Evolutionary conservation across 495 filamentous ascomycete species (phyloP).

Genomic region (Penicillium nucicola): DNA sequence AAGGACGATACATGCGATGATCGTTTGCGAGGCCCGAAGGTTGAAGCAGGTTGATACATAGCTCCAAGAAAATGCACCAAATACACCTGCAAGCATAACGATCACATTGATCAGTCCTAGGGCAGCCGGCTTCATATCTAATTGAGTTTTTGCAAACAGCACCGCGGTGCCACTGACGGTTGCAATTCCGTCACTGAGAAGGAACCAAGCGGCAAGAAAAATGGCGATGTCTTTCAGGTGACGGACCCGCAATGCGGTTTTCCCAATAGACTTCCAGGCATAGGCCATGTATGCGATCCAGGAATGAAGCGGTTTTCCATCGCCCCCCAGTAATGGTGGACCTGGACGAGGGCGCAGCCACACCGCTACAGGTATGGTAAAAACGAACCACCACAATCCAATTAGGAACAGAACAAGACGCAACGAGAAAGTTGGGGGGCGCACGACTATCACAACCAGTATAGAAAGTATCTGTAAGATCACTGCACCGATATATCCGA

Average conservation of each 20-base stretch:
- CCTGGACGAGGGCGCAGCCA: constrained; percentile 92
- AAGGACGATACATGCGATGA: constrained; percentile 81
- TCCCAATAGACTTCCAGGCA: constrained; percentile 81
- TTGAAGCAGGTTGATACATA: constrained; percentile 62
- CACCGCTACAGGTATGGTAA: constrained; percentile 83
- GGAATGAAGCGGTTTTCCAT: constrained; percentile 39
- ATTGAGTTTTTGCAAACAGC: constrained; percentile 89
- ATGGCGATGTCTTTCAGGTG: constrained; percentile 80
- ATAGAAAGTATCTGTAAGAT: constrained; percentile 77
- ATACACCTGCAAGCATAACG: constrained; percentile 73
- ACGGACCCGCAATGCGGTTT: constrained; percentile 73
- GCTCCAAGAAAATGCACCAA: constrained; percentile 89
- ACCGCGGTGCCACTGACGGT: constrained; percentile 94
- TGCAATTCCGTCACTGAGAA: constrained; percentile 89
- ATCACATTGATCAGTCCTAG: constrained; percentile 94
- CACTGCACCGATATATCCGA: constrained; percentile 82
- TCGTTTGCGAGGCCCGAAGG: constrained; percentile 76
- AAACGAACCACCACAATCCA: constrained; percentile 91
- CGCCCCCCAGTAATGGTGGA: constrained; percentile 58
- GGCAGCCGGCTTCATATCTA: constrained; percentile 82
- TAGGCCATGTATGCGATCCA: constrained; percentile 67
- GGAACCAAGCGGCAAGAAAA: constrained; percentile 90
- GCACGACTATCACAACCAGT: constrained; percentile 61
- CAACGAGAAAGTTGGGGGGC: constrained; percentile 73
- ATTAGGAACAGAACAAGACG: constrained; percentile 82